A percentile compares a stretch with the other conserved stretches of the same genome.
Evolutionary conservation across 1,284 basidiomycete species (phyloP).

Genomic region (Ceratorhiza oryzae-sativae): DNA sequence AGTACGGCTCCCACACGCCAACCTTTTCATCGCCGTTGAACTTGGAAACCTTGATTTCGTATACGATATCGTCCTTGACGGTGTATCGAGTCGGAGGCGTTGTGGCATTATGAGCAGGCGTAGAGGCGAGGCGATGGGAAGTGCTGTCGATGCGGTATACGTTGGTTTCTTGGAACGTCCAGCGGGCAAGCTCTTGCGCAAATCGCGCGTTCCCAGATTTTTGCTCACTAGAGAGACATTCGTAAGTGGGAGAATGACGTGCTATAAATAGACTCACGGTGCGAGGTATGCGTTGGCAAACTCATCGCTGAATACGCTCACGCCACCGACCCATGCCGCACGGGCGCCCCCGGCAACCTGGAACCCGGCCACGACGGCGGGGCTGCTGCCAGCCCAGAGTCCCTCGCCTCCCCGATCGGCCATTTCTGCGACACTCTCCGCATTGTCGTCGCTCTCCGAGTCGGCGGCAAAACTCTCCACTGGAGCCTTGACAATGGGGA

Average conservation of each 20-base stretch:
- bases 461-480: conserved; percentile 75
- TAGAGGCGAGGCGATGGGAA: conserved; percentile 73
- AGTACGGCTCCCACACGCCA: conserved; percentile 74
- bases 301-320: conserved; percentile 78
- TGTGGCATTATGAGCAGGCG: conserved; percentile 50
- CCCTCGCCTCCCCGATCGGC: conserved; percentile 75
- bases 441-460: conserved; percentile 57
- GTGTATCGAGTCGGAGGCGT: conserved; percentile 65
- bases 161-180: conserved; percentile 90
- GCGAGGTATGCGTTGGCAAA: conserved; percentile 69
- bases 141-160: conserved; percentile 81
- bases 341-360: conserved; percentile 83
- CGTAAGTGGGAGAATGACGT: conserved; percentile 27
- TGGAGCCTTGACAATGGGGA: conserved; percentile 83
- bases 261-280: conserved; percentile 56
- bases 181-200: conserved; percentile 75
- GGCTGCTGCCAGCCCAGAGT: conserved; percentile 77
- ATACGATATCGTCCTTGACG: conserved; percentile 84
- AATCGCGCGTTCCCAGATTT: conserved; percentile 80
- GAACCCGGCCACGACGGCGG: conserved; percentile 86
- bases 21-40: conserved; percentile 65
- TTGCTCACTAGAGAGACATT: conserved; percentile 56
- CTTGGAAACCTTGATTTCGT: conserved; percentile 72
- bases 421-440: conserved; percentile 67
- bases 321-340: conserved; percentile 82